Base-by-base conservation (phyloP, 1,284 basidiomycete species). In the Albatrellus sp. region DNA sequence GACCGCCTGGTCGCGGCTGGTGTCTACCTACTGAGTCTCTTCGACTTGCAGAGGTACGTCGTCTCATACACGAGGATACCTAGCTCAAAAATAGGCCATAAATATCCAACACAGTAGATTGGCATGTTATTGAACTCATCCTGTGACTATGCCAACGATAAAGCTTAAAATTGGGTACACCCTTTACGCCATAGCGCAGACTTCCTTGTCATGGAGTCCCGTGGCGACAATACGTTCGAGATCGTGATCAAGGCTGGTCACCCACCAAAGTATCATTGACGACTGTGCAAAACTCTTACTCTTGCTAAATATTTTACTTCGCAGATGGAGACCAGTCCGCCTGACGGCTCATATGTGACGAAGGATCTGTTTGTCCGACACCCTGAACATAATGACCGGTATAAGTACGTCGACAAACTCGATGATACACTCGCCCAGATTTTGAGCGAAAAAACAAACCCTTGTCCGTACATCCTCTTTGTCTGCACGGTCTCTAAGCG, bases 381-480 rank as follows among this genome's bases (percentile, higher is more conserved):
- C 43, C 58, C 65, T 0, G 61, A 60, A 2, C 63, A 66, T 44
- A 53, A 55, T 4, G 57, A 68, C 38, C 60, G 62, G 30, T 75
- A 69, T 59, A 73, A 73, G 50, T 76, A 75, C 45, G 61, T 76
- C 35, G 79, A 78, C 2, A 60, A 78, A 17, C 57, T 75, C 36
- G 79, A 81, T 51, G 78, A 80, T 50, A 77, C 75, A 0, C 62
- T 75, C 2, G 68, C 73, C 8, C 66, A 66, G 52, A 57, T 62
- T 0, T 60, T 69, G 11, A 74, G 75, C 7, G 72, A 78, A 58
- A 77, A 78, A 61, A 74, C 73, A 6, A 75, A 75, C 50, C 73
- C 75, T 1, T 67, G 9, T 67, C 68, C 0, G 66, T 71, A 17
- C 69, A 71, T 50, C 60, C 67, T 31, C 53, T 58, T 14, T n/a